Base-by-base conservation (phyloP, 805 yeast genomes). In the Zygosaccharomyces siamensis region DNA sequence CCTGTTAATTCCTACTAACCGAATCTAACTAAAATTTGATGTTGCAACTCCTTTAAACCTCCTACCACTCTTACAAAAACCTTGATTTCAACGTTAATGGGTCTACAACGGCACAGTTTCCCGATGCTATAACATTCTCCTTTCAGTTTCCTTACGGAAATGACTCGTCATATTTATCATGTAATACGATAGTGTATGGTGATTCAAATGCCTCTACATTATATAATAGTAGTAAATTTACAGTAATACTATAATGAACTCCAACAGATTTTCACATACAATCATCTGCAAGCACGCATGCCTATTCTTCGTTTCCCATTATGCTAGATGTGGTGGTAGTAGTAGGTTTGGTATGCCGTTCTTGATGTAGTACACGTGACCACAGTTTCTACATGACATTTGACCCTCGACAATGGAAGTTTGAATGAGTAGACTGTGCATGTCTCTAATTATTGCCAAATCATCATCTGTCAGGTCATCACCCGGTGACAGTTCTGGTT, bases 301-400 rank as follows among this genome's bases (percentile, higher is more conserved):
- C 20, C 30, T 28, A 16, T 23, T 10, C n/a, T 28, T 6, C 16
- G 11, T n/a, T 28, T 6, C 16, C n/a, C 20, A n/a, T 51, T 52
- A 72, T 10, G 90, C 95, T 57, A 93, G 74, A 64, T 93, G 98
- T 5, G 98, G 98, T 28, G 99, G 98, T 31, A 93, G 76, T 47
- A 93, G 71, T 69, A 93, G 85, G 74, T 92, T 92, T 31, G 99
- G 97, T 58, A 93, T 89, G 45, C 93, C 81, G 73, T 89, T 90
- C 69, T 90, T 92, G 71, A 93, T 86, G 71, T 85, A 80, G 69
- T 90, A 93, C 6, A 86, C 73, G 67, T 92, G 97, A 1, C 80
- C 83, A 66, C 99, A 93, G 69, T 84, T 84, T 20, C 77, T 73
- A 66, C 99, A 93, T 10, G 73, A 74, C 98, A 93, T 89, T 59